Conservation (phyloP, 306 rosid genomes). For the Malus fusca region DNA sequence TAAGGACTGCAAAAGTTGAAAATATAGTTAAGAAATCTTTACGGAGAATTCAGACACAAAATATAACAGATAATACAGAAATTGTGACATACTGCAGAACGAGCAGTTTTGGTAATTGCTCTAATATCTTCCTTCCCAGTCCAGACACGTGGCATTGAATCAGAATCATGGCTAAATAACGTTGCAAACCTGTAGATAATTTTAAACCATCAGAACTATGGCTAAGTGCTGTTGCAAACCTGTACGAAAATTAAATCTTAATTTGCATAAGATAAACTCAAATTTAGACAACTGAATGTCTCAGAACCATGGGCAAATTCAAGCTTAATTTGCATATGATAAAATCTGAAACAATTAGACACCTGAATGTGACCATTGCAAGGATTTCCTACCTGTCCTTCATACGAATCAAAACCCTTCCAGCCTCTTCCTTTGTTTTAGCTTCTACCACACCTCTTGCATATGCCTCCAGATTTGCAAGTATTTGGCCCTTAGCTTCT, state of each 20-base stretch:
- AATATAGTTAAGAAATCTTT: background rate
- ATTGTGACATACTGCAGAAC: constrained; percentile 58
- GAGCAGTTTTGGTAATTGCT: constrained; percentile 88
- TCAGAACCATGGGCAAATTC: constrained; percentile 6
- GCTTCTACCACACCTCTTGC: constrained; percentile 78
- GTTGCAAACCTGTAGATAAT: constrained; percentile 63
- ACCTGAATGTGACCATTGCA: constrained; percentile 10
- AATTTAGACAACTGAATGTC: too few relatives aligned
- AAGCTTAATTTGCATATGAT: constrained; percentile 19
- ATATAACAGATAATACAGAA: constrained; percentile 5
- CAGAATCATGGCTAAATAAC: constrained; percentile 89
- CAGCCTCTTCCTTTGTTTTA: constrained; percentile 94
- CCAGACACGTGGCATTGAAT: constrained; percentile 98
- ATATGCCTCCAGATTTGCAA: constrained; percentile 41
- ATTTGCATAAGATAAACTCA: too few relatives aligned
- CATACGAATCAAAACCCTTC: constrained; percentile 83
- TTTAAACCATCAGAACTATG: constrained; percentile 46
- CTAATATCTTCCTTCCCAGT: constrained; percentile 87
- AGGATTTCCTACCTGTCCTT: constrained; percentile 70
- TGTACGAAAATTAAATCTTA: too few relatives aligned
- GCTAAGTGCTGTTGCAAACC: too few relatives aligned
- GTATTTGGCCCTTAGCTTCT: constrained; percentile 41
- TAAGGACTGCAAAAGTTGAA: constrained; percentile 55
- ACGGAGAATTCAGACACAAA: constrained; percentile 1
- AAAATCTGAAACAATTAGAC: background rate